Base-by-base conservation (phyloP, 2,329 filamentous ascomycete species). In the Fusarium redolens region DNA sequence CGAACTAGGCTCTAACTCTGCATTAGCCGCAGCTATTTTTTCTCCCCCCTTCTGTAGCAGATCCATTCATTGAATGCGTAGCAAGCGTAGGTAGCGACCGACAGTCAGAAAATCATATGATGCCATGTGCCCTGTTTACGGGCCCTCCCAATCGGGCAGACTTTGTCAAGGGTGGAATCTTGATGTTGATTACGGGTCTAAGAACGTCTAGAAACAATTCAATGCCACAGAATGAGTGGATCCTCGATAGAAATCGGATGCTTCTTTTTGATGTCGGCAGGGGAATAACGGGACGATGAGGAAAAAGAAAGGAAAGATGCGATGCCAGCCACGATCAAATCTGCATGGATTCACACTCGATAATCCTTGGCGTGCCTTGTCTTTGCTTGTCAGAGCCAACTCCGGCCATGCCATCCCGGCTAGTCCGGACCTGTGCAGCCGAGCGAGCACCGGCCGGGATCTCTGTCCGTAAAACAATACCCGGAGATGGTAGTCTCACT, bases 41-140 rank as follows among this genome's bases (percentile, higher is more conserved):
- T 25, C 35, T 58, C 62, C 41, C 35, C 48, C 41, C 41, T 58
- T 45, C 57, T 41, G 57, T 25, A 54, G 30, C 35, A 41, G 25
- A 54, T 54, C 17, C 40, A 35, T 40, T 44, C 40, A 35, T 40
- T 44, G 43, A 37, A 35, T 41, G 11, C 18, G 17, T 40, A 40
- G 25, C 12, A 30, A 33, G n/a, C 48, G 61, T 47, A 51, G 50
- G 56, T 22, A 48, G 40, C 54, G 37, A 60, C 61, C 45, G 47
- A 66, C 38, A 48, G 51, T 41, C 41, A 52, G 30, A 69, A 54
- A 74, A 77, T 77, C 75, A 77, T 77, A 77, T 77, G 71, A 77
- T 77, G 61, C 61, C 74, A 74, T 71, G 58, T 71, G 51, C 65
- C 66, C 54, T 75, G 65, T 59, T 56, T 54, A 73, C 70, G 61